A percentile compares a stretch with the other conserved stretches of the same genome.
These are phyloP conservation scores for Hibiscus mutabilis DNA, from an alignment of 345 rosid species.

Conservation along the genomic window DNA sequence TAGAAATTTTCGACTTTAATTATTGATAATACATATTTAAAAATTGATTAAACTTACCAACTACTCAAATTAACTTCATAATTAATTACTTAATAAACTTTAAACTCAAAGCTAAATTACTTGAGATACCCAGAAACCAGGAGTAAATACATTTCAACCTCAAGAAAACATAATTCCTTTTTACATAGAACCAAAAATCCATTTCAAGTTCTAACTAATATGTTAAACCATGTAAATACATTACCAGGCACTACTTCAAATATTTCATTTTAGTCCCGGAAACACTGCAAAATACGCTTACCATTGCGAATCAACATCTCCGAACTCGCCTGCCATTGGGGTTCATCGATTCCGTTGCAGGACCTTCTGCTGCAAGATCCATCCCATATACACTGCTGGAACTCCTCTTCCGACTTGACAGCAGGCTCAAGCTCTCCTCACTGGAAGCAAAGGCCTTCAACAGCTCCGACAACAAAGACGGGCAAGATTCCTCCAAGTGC, in stretches of 20 bases:
- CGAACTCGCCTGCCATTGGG: constrained; percentile 61
- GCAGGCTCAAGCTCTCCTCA: constrained; percentile 53
- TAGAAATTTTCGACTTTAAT: too few species aligned
- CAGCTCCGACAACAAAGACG: constrained; percentile 68
- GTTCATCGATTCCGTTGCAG: constrained; percentile 42
- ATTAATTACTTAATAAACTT: too few species aligned
- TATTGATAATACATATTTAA: too few species aligned
- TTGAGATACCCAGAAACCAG: not conserved
- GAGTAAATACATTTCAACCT: not conserved
- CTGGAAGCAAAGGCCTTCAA: constrained; percentile 63
- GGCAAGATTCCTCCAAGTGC: constrained; percentile 85
- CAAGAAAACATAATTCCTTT: constrained; percentile 1
- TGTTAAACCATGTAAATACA: constrained; percentile 6
- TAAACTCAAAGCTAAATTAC: too few species aligned
- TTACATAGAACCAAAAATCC: not conserved
- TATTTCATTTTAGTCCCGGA: constrained; percentile 15
- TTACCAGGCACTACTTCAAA: not conserved
- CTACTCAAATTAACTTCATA: too few species aligned
- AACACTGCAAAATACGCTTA: constrained; percentile 57
- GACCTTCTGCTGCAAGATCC: constrained; percentile 48
- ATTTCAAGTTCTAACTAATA: constrained; percentile 13
- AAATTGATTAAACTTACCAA: too few species aligned
- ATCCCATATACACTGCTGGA: constrained; percentile 64
- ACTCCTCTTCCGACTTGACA: constrained; percentile 68
- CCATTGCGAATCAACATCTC: constrained; percentile 34